Evolutionary conservation across 257 asterid genomes (phyloP), one percentile per base, ranked within the genome.

Genomic region (Schizonepeta tenuifolia): DNA sequence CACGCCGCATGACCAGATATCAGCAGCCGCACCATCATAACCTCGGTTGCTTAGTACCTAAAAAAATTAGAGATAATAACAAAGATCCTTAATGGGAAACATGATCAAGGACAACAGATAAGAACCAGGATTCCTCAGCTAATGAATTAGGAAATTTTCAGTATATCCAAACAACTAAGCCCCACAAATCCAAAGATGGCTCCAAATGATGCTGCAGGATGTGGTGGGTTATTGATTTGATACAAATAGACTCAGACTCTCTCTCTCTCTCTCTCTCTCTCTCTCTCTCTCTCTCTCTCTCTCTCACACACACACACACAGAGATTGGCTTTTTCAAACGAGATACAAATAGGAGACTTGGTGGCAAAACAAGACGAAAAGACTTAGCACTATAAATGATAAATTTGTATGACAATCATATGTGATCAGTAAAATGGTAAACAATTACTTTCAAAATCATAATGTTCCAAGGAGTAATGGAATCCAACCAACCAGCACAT

Each of bases 21-120:
- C 99, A 80, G 99, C 96, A 67, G 95, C 93, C 71, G 96, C 96
- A 80, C 99, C 99, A 79, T 95, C 98, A 81, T 95, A 95, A 71
- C 99, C 98, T 47, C 55, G 84, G 79, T 78, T 41, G 78, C 97
- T 79, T 79, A 95, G 74, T 74, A 95, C 98, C 98, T 95, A 73
- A 57, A 71, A 71, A 77, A 43, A 72, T 70, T 28, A 74, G 74
- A 80, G 47, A 57, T 53, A 43, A 69, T 53, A 73, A 65, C 61
- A 67, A 72, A 74, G 61, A 73, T 82, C 55, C 44, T 57, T 38
- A 53, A 54, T 17, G 62, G 69, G 56, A 22, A 57, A 60, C 77
- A 73, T 61, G 44, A 38, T 76, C 20, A 56, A 76, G 14, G 46
- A 21, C 38, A 46, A 71, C 77, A 61, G 35, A 38, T 31, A 43